Conservation (phyloP, 148 eudicot genomes). For the Rhododendron mucronatum region DNA sequence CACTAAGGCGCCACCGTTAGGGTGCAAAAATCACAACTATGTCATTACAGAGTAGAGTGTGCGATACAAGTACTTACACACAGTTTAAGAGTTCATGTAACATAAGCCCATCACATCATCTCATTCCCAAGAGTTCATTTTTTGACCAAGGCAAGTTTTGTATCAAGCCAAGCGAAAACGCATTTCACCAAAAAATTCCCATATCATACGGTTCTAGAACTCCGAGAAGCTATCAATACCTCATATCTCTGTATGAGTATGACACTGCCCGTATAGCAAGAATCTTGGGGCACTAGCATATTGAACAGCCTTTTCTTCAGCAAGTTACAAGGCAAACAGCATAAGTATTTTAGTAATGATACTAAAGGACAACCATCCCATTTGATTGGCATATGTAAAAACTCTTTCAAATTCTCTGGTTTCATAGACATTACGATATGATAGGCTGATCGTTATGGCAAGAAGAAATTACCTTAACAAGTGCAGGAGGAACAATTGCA, state of each 20-base stretch:
- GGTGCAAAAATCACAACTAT: not conserved
- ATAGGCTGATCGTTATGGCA: not conserved
- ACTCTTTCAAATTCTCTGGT: not conserved
- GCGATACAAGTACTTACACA: not conserved
- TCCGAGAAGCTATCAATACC: not conserved
- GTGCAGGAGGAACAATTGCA: conserved; percentile 66
- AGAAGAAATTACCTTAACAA: conserved; percentile 63
- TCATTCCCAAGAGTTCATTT: not conserved
- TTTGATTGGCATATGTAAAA: not conserved
- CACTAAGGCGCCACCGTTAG: not conserved
- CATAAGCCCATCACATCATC: not conserved
- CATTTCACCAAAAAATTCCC: not conserved
- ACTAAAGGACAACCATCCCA: not conserved
- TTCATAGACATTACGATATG: not conserved
- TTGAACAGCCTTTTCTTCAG: not conserved
- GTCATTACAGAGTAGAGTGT: not conserved
- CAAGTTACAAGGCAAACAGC: not conserved
- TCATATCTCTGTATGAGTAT: not conserved
- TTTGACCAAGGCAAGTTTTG: not conserved
- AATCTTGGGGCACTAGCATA: not conserved
- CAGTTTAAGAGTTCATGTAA: not conserved
- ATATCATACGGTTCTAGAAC: not conserved
- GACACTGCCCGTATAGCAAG: not conserved
- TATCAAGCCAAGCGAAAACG: not conserved
- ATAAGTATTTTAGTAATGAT: not conserved